These are phyloP conservation scores for Geranomyces michiganensis DNA, from an alignment of 192 early-diverging fungal genomes.

Conservation along the genomic window DNA sequence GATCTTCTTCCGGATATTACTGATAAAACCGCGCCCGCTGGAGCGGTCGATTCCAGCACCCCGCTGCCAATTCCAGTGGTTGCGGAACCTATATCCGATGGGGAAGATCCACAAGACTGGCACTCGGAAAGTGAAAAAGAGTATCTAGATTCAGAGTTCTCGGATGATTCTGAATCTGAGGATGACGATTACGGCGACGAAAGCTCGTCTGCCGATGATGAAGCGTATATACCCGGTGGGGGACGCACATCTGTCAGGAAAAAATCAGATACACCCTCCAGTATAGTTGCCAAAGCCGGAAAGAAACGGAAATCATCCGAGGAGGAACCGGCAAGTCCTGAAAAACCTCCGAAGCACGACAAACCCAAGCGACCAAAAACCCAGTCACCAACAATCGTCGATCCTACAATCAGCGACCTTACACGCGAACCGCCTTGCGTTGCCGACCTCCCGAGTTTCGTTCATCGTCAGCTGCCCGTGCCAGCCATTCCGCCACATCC, in stretches of 20 bases:
- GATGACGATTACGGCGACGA: constrained; percentile 19
- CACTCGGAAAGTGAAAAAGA: constrained; percentile 39
- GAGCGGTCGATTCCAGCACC: background rate
- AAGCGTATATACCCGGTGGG: constrained; percentile 22
- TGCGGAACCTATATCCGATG: constrained; percentile 15
- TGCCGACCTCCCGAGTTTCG: background rate
- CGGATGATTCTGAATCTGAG: constrained; percentile 20
- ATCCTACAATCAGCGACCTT: background rate
- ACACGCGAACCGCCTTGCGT: background rate
- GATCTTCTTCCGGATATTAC: no score
- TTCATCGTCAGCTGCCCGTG: no score
- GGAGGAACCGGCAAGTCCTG: background rate
- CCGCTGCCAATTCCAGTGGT: background rate
- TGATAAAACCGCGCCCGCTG: background rate
- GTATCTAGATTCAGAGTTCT: constrained; percentile 36
- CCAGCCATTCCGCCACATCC: no score
- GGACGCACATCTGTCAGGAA: background rate
- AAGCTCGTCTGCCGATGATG: constrained; percentile 10
- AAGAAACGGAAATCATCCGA: background rate
- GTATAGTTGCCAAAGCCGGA: background rate
- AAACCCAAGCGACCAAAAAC: no score
- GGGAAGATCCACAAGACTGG: constrained; percentile 31
- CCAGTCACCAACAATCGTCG: no score
- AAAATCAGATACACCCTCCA: no score
- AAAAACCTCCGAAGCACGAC: background rate